These are phyloP conservation scores for Aspergillus fischeri DNA, from an alignment of 2,329 filamentous ascomycete species.

Conservation along the genomic window DNA sequence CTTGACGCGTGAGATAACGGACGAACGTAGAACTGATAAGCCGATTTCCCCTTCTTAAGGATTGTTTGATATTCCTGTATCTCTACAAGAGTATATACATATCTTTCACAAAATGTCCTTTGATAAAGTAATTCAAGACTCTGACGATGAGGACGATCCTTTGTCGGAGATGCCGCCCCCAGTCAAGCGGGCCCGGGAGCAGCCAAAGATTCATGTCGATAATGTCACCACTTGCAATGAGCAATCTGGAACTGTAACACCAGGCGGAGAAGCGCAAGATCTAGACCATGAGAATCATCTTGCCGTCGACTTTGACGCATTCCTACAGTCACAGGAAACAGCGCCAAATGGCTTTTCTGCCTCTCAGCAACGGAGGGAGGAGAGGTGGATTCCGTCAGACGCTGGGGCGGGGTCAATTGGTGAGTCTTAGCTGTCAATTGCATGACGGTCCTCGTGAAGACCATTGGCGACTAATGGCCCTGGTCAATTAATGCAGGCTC, in stretches of 20 bases:
- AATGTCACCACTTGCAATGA: slow-evolving; percentile 1
- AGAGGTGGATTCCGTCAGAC: slow-evolving; percentile 31
- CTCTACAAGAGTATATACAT: background rate
- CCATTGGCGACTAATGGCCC: background rate
- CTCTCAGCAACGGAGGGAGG: slow-evolving; percentile 33
- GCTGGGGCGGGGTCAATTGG: slow-evolving; percentile 28
- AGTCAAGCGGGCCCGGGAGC: slow-evolving; percentile 14
- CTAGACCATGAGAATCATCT: slow-evolving; percentile 17
- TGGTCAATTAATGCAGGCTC: slow-evolving; percentile 16
- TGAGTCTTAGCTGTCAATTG: slow-evolving; percentile 16
- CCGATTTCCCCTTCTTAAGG: background rate
- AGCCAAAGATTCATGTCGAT: slow-evolving; percentile 10
- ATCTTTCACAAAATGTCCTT: slow-evolving; percentile 27
- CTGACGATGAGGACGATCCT: slow-evolving; percentile 40
- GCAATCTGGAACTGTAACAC: background rate
- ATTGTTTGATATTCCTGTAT: background rate
- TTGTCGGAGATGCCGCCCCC: slow-evolving; percentile 24
- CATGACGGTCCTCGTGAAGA: background rate
- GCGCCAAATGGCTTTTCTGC: slow-evolving; percentile 15
- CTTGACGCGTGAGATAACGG: background rate
- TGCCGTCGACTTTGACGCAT: slow-evolving; percentile 36
- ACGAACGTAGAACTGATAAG: background rate
- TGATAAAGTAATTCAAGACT: slow-evolving; percentile 41
- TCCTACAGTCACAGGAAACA: slow-evolving; percentile 29
- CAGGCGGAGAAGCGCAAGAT: slow-evolving; percentile 2